A percentile compares a stretch with the other conserved stretches of the same genome.
Conservation (phyloP, 441 rosid genomes). For the Sinapis alba region DNA sequence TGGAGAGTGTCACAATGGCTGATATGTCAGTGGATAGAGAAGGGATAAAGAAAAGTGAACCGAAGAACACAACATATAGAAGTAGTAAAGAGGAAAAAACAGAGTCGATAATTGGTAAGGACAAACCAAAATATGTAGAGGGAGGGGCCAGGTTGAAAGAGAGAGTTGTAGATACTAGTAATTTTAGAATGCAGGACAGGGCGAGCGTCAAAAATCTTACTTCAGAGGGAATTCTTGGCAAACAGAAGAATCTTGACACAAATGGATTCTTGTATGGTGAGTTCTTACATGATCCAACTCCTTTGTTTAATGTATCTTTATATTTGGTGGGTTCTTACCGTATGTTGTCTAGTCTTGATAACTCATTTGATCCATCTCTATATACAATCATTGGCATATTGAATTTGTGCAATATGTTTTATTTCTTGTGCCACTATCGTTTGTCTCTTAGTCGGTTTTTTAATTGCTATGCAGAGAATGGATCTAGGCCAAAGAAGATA, state of each 20-base stretch:
- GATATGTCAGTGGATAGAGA: constrained; percentile 45
- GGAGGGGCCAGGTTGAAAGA: constrained; percentile 41
- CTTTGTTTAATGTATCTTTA: background rate
- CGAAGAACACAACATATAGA: constrained; percentile 42
- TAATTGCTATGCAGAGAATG: constrained; percentile 56
- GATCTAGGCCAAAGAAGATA: constrained; percentile 49
- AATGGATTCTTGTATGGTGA: constrained; percentile 68
- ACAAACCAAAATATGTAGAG: constrained; percentile 40
- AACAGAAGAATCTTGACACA: constrained; percentile 55
- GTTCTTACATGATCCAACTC: constrained; percentile 46
- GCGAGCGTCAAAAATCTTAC: constrained; percentile 34
- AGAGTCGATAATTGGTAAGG: constrained; percentile 43
- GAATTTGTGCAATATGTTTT: no score
- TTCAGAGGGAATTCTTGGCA: constrained; percentile 44
- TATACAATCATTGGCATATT: no score
- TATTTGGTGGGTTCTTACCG: background rate
- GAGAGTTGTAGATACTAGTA: constrained; percentile 39
- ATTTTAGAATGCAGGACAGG: constrained; percentile 26
- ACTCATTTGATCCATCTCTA: no score
- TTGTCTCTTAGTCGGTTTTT: constrained; percentile 32
- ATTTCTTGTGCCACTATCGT: background rate
- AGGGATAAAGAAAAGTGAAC: constrained; percentile 42
- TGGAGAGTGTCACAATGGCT: constrained; percentile 43
- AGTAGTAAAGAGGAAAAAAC: constrained; percentile 48
- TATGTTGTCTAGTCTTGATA: background rate